Evolutionary conservation across 495 filamentous ascomycete genomes (phyloP).

Genomic region (Neurospora sp.): DNA sequence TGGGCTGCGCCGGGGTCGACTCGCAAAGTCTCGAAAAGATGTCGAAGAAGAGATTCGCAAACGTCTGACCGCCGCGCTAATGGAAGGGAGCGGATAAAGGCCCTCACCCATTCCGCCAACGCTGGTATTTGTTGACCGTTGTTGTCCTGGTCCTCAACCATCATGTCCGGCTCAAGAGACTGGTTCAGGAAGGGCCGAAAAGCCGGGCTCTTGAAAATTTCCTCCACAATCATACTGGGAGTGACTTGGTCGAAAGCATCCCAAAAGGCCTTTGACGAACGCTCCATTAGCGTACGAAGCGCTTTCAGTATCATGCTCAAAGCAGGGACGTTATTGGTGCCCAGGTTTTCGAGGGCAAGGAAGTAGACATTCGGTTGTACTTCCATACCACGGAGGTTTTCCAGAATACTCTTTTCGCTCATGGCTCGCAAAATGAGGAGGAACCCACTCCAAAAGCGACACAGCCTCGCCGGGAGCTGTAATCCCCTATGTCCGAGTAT

Average conservation of each 20-base stretch:
- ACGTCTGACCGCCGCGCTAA: slow-evolving; percentile 57
- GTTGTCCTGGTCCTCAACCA: slow-evolving; percentile 43
- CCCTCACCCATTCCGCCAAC: slow-evolving; percentile 53
- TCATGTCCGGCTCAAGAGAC: slow-evolving; percentile 44
- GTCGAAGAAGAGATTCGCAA: slow-evolving; percentile 57
- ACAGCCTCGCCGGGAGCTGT: slow-evolving; percentile 26
- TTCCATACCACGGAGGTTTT: slow-evolving; percentile 68
- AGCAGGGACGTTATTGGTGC: slow-evolving; percentile 44
- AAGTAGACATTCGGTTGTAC: slow-evolving; percentile 58
- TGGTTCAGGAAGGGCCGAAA: slow-evolving; percentile 50
- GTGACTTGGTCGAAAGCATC: slow-evolving; percentile 70
- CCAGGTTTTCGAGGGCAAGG: slow-evolving; percentile 65
- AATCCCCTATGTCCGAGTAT: slow-evolving; percentile 5
- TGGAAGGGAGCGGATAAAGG: slow-evolving; percentile 68
- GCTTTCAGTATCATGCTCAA: slow-evolving; percentile 54
- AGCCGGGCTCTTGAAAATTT: slow-evolving; percentile 61
- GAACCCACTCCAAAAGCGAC: slow-evolving; percentile 67
- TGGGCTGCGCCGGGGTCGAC: slow-evolving; percentile 22
- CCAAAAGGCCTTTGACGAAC: slow-evolving; percentile 73
- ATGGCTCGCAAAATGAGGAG: slow-evolving; percentile 57
- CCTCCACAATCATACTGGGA: slow-evolving; percentile 61
- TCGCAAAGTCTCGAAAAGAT: slow-evolving; percentile 60
- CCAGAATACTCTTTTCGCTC: slow-evolving; percentile 63
- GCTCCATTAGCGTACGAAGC: slow-evolving; percentile 56
- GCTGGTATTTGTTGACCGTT: slow-evolving; percentile 35